Evolutionary conservation across 257 asterid species (phyloP).

Genomic region (Solanum rostratum): DNA sequence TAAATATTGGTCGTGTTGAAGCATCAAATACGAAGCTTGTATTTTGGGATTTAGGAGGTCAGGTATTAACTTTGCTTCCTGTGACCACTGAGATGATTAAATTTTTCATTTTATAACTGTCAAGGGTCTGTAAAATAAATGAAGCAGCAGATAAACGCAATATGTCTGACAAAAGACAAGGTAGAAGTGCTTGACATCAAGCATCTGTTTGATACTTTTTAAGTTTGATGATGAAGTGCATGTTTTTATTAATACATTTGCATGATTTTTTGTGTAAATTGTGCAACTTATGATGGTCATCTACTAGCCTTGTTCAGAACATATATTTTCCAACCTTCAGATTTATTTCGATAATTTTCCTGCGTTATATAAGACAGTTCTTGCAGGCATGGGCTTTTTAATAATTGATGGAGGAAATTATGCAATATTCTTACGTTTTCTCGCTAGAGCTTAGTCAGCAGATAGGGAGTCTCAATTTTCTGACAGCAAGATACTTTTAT

Average conservation of each 20-base stretch:
- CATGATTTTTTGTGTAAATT: not conserved
- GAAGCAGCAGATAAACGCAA: not conserved
- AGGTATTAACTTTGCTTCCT: conserved; percentile 35
- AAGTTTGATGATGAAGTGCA: not conserved
- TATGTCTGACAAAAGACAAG: not conserved
- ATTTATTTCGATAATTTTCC: not conserved
- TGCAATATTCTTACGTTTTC: not conserved
- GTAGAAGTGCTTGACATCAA: not conserved
- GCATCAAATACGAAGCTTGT: conserved; percentile 66
- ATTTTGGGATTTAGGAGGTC: conserved; percentile 98
- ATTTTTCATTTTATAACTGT: not conserved
- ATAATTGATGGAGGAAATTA: not conserved
- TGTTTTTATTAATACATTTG: not conserved
- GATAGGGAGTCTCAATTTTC: not conserved
- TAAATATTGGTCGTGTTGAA: conserved; percentile 84
- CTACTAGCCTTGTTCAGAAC: not conserved
- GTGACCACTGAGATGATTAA: not conserved
- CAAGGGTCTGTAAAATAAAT: not conserved
- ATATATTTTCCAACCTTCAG: not conserved
- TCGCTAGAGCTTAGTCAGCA: not conserved
- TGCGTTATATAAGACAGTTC: not conserved
- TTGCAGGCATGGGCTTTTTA: not conserved
- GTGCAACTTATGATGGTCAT: not conserved
- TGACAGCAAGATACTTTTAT: not conserved
- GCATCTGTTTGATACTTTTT: not conserved